Conservation (phyloP, 2,329 filamentous ascomycete genomes). For the Penicillium sp. region DNA sequence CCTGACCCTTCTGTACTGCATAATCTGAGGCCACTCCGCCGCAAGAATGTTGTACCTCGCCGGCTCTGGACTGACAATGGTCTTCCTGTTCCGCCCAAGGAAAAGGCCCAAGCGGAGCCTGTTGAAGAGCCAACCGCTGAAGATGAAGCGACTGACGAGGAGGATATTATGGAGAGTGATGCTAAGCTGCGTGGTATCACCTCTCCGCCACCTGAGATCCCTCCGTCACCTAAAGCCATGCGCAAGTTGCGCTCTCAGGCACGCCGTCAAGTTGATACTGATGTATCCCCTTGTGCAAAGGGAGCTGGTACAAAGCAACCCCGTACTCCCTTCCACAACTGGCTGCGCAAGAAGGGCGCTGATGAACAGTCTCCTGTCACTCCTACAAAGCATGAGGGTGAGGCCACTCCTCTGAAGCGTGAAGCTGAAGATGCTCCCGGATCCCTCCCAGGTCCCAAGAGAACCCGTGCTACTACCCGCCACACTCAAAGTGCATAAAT, state of each 20-base stretch:
- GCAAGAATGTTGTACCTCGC: conserved; percentile 60
- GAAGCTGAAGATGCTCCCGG: background rate
- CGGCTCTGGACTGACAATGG: conserved; percentile 53
- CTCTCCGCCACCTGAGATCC: conserved; percentile 14
- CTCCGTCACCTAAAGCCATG: conserved; percentile 32
- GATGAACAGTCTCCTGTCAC: conserved; percentile 22
- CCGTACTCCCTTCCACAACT: conserved; percentile 43
- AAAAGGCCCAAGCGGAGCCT: conserved; percentile 41
- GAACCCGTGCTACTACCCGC: conserved; percentile 26
- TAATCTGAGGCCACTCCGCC: conserved; percentile 53
- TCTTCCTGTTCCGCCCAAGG: background rate
- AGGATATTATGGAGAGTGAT: conserved; percentile 18
- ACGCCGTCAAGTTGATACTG: conserved; percentile 24
- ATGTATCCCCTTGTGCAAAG: conserved; percentile 23
- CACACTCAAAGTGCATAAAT: background rate
- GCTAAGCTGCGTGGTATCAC: conserved; percentile 22
- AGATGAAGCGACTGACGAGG: conserved; percentile 57
- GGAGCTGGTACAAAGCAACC: background rate
- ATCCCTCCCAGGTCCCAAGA: conserved; percentile 30
- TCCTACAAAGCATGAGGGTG: conserved; percentile 38
- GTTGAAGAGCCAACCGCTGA: conserved; percentile 32
- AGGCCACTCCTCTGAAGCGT: conserved; percentile 16
- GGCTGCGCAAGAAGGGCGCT: conserved; percentile 40
- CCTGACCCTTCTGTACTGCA: conserved; percentile 28
- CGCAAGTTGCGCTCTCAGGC: conserved; percentile 36